Evolutionary conservation across 2,329 filamentous ascomycete species (phyloP), one percentile per base, ranked within the genome.

Genomic region (Podosphaera fusca): DNA sequence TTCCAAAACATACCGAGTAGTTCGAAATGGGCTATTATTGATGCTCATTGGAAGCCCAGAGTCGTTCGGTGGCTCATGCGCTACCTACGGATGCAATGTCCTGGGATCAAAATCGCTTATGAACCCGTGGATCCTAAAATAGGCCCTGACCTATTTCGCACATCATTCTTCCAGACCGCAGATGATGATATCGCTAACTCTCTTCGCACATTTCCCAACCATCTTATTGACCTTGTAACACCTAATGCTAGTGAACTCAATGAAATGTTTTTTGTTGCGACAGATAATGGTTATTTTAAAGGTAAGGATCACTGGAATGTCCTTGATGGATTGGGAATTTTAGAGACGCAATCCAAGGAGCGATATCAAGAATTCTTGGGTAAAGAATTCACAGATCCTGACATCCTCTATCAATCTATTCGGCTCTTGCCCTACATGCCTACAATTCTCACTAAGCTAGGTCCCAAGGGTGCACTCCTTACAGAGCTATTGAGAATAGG

Each of bases 81-180:
- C n/a, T 30, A 14, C 7, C 30, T 57, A 10, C 35, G 54, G 6
- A 45, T 38, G 29, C 21, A 30, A 34, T 33, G 21, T 30, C 8
- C 29, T n/a, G 9, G 38, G 3, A 75, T 78, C 14, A 75, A 74
- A 29, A 75, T 89, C 4, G 84, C 85, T 10, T 94, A 90, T 65
- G 92, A 96, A 69, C 90, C 92, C 1, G 92, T 96, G 5, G 94
- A 87, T 0, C 80, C 78, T 1, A 80, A 79, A 59, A 98, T 96
- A 72, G 79, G 86, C 3, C 52, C 75, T 80, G 7, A 73, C 89
- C 4, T 94, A 92, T 70, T 70, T 31, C 49, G 49, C 12, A 52
- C 29, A 10, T 31, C 49, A 8, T 67, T 69, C 10, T 21, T 21
- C 38, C 55, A 42, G 12, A 55, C 59, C 12, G n/a, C 58, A 36